Percentiles rank a stretch among this genome's conserved stretches.
phyloP scores from a whole-genome alignment of 768 basidiomycete species.

The Termitomyces sp. region DNA sequence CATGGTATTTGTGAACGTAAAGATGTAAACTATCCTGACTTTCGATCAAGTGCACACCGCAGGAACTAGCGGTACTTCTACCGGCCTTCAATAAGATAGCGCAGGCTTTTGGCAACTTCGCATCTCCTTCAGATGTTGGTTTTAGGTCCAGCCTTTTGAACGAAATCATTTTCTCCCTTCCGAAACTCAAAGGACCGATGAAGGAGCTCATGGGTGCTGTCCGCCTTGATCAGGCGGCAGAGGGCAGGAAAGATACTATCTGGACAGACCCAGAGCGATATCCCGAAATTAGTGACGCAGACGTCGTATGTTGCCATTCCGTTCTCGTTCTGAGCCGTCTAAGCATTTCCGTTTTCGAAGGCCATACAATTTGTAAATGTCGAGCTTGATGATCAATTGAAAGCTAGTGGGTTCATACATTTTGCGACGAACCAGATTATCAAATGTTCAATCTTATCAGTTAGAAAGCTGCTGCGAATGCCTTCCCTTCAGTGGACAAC shows the following conservation, averaged over 20 bases:
- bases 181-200: conserved; percentile 53
- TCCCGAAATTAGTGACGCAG: conserved; percentile 50
- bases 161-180: conserved; percentile 62
- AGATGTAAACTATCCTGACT: background rate
- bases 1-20: background rate
- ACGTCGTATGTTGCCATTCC: conserved; percentile 40
- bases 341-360: conserved; percentile 29
- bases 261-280: conserved; percentile 53
- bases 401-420: conserved; percentile 39
- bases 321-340: background rate
- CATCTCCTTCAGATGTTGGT: conserved; percentile 38
- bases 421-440: background rate
- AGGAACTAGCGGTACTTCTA: conserved; percentile 74
- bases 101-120: conserved; percentile 48
- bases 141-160: conserved; percentile 68
- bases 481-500: conserved; percentile 70
- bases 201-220: conserved; percentile 50
- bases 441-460: conserved; percentile 27
- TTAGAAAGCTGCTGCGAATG: conserved; percentile 66
- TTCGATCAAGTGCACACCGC: conserved; percentile 64
- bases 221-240: conserved; percentile 54
- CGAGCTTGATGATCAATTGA: conserved; percentile 72
- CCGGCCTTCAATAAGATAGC: conserved; percentile 72
- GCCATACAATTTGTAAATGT: conserved; percentile 60
- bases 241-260: conserved; percentile 63